Base-by-base conservation (phyloP, 148 eudicot genomes). In the Bassia scoparia region DNA sequence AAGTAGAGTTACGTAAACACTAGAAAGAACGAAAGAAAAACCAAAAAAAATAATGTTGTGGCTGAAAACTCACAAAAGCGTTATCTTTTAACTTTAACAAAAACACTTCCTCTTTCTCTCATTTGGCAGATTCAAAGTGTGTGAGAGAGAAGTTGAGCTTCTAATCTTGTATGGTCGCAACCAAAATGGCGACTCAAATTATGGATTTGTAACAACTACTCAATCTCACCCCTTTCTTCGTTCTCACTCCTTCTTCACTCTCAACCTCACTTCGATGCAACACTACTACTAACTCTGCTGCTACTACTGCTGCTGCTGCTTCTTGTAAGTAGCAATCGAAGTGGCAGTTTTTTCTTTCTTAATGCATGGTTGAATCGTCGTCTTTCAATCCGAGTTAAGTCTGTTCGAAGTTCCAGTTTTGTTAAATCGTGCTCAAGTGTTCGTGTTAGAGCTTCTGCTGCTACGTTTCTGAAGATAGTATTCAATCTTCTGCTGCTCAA, bases 381-480 rank as follows among this genome's bases (percentile, higher is more conserved):
- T 5, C 2, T 70, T n/a, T 61, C 74, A 5, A 34, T 61, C 63
- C 74, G 77, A 68, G 63, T 78, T 23, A 78, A 67, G 69, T 78
- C 81, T 2, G 53, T 71, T 31, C 75, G 76, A 35, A 4, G 27
- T 61, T 55, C 7, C 16, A 65, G 69, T 65, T 26, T 53, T 20
- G 26, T 0, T 48, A 17, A 52, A 21, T 52, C 56, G 21, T 23
- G 18, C 26, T 69, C 26, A 21, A 21, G 14, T 3, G 65, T 77
- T 44, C 82, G 83, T 7, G 61, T 83, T 63, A 52, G 80, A 64
- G 88, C 80, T 41, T 60, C 80, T 35, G 77, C 87, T 29, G 43
- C 83, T 34, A 12, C 83, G 13, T 83, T 23, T 60, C 78, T n/a
- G 31, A 49, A 52, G 77, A 67, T 0, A n/a, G n/a, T n/a, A n/a